Conservation (phyloP, 345 rosid species). For the Capsella bursapastoris region DNA sequence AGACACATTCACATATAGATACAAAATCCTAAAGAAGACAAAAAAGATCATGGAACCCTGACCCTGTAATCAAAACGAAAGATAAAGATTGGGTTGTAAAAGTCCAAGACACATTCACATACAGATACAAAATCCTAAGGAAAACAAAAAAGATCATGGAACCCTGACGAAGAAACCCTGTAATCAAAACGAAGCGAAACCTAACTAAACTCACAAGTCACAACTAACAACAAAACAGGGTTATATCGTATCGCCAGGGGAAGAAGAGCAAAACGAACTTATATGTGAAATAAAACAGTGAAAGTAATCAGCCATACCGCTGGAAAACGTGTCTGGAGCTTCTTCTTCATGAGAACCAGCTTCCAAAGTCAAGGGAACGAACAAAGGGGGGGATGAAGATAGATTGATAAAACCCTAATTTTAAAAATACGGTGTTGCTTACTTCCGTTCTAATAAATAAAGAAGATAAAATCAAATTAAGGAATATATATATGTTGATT, state of each 20-base stretch:
- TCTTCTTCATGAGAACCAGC: constrained; percentile 45
- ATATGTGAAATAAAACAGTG: background rate
- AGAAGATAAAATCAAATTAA: constrained; percentile 35
- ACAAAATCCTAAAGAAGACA: constrained; percentile 25
- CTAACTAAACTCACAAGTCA: background rate
- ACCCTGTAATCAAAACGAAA: background rate
- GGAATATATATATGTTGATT: constrained; percentile 29
- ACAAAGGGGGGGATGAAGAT: background rate
- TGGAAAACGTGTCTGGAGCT: constrained; percentile 48
- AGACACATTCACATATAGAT: constrained; percentile 2
- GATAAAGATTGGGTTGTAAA: too few species aligned
- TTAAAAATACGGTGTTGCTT: constrained; percentile 11
- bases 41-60: constrained; percentile 14
- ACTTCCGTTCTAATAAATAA: background rate
- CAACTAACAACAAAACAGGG: background rate
- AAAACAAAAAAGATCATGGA: constrained; percentile 24
- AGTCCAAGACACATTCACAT: constrained; percentile 15
- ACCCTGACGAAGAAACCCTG: background rate
- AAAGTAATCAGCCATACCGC: constrained; percentile 31
- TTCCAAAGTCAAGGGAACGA: constrained; percentile 16
- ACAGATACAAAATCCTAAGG: constrained; percentile 4
- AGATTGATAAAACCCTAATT: constrained; percentile 38
- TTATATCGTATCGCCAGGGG: background rate
- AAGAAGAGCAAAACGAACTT: background rate
- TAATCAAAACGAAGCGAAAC: background rate